Conservation (phyloP, 805 yeast species). For the Yamadazyma sp. region DNA sequence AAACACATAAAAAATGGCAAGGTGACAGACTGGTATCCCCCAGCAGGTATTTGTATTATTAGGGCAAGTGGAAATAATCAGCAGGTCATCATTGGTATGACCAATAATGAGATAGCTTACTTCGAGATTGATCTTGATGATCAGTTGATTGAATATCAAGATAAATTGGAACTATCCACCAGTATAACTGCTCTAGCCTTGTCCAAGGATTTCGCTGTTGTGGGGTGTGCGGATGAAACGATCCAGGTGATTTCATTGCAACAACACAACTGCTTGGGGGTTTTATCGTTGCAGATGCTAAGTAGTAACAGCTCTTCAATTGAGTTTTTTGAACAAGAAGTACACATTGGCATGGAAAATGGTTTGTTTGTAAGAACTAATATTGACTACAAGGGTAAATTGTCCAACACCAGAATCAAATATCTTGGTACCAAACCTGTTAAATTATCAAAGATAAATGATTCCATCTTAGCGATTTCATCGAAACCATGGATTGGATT, state of each 20-base stretch:
- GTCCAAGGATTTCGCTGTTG: slow-evolving; percentile 51
- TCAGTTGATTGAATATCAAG: slow-evolving; percentile 68
- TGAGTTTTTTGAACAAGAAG: slow-evolving; percentile 24
- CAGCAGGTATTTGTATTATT: slow-evolving; percentile 66
- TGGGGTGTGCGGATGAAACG: slow-evolving; percentile 71
- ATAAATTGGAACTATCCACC: slow-evolving; percentile 49
- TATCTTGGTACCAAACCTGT: slow-evolving; percentile 75
- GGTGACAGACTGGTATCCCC: slow-evolving; percentile 77
- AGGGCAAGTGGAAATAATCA: slow-evolving; percentile 61
- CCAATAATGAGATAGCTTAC: slow-evolving; percentile 74
- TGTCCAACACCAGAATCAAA: slow-evolving; percentile 62
- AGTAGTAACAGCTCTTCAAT: slow-evolving; percentile 43
- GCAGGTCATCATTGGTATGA: slow-evolving; percentile 70
- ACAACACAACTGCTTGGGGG: slow-evolving; percentile 57
- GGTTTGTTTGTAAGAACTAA: slow-evolving; percentile 72
- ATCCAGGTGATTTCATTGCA: slow-evolving; percentile 66
- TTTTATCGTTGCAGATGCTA: slow-evolving; percentile 64
- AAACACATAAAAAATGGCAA: slow-evolving; percentile 45
- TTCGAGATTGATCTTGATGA: slow-evolving; percentile 74
- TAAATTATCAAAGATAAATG: slow-evolving; percentile 38
- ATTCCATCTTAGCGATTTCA: slow-evolving; percentile 49
- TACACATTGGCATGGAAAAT: slow-evolving; percentile 80
- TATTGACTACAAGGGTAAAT: slow-evolving; percentile 60
- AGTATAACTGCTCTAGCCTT: slow-evolving; percentile 45
- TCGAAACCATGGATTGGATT: slow-evolving; percentile 58